Conservation (phyloP, 2,329 filamentous ascomycete species). For the Neospermospora avenae region DNA sequence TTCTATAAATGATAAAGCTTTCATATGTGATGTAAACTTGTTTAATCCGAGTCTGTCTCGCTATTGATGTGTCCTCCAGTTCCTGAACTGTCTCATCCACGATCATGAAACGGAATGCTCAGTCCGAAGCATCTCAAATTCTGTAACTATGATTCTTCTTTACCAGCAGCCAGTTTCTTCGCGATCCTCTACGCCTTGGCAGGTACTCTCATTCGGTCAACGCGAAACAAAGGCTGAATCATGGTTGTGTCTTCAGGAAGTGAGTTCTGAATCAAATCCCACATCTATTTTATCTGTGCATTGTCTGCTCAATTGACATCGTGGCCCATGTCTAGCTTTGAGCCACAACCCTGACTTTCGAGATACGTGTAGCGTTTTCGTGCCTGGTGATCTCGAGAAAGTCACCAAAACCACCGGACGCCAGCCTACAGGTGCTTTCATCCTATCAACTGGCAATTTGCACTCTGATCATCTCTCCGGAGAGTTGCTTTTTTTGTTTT, state of each 20-base stretch:
- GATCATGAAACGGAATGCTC: neutral
- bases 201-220: conserved; percentile 33
- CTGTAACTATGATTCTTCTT: conserved; percentile 33
- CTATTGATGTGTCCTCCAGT: no score
- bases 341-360: no score
- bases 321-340: no score
- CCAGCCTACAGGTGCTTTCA: conserved; percentile 22
- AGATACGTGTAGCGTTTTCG: conserved; percentile 23
- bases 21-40: neutral
- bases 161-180: conserved; percentile 32
- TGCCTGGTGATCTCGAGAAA: conserved; percentile 12
- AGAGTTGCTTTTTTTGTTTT: neutral
- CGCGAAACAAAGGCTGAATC: conserved; percentile 34
- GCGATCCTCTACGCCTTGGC: conserved; percentile 31
- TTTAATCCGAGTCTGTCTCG: no score
- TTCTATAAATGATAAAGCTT: neutral
- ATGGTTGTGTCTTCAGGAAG: conserved; percentile 36
- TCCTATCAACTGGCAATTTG: conserved; percentile 20
- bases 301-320: neutral
- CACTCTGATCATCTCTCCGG: no score
- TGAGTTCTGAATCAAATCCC: conserved; percentile 19
- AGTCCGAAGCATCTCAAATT: neutral
- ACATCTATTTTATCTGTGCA: no score
- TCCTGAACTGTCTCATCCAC: no score
- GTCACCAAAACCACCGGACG: neutral